phyloP scores from a whole-genome alignment of 2,329 filamentous ascomycete species.

The Thyridium curvatum region DNA sequence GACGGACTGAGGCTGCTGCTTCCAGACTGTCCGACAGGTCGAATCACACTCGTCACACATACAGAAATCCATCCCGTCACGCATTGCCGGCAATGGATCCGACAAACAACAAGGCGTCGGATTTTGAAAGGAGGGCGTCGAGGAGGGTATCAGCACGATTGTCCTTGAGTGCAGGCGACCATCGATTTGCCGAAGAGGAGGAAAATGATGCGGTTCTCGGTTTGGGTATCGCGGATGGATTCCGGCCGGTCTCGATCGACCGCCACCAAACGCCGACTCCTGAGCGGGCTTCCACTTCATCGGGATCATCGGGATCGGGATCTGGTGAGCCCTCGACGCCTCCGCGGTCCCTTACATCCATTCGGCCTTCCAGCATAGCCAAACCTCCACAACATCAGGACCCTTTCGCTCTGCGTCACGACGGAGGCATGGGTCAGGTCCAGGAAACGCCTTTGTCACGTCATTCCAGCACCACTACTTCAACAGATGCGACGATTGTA shows the following conservation, averaged over 20 bases:
- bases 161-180: constrained; percentile 3
- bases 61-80: neutral
- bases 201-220: constrained; percentile 1
- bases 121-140: constrained; percentile 12
- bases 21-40: neutral
- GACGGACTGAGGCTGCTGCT: neutral
- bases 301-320: too few species aligned
- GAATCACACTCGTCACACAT: neutral
- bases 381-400: constrained; percentile 45
- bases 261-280: too few species aligned
- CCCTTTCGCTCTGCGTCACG: constrained; percentile 45
- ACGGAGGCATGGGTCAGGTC: constrained; percentile 32
- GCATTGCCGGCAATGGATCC: constrained; percentile 9
- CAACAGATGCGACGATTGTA: constrained; percentile 23
- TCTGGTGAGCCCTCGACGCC: constrained; percentile 6
- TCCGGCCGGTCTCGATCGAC: constrained; percentile 3
- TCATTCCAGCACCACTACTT: constrained; percentile 26
- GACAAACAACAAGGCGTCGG: constrained; percentile 8
- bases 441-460: constrained; percentile 13
- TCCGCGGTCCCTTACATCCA: constrained; percentile 32
- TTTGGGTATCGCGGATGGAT: constrained; percentile 9
- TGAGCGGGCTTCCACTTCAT: too few species aligned
- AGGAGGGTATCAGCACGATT: constrained; percentile 7
- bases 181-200: neutral
- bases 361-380: constrained; percentile 43